These are phyloP conservation scores for Pilaira anomala DNA, from an alignment of 192 early-diverging fungal species.

Conservation along the genomic window DNA sequence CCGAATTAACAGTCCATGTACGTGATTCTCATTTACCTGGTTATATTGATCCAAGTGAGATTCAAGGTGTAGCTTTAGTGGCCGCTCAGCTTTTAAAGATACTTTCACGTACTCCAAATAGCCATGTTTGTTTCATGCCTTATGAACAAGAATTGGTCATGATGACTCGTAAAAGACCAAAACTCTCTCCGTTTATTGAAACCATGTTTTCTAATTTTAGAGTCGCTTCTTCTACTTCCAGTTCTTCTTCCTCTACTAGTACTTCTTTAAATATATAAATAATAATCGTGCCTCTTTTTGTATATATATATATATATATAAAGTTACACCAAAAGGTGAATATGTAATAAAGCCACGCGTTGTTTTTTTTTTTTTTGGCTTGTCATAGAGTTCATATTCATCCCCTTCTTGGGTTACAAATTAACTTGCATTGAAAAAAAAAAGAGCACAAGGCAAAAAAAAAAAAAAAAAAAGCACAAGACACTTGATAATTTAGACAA, in stretches of 20 bases:
- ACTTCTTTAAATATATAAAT: background rate
- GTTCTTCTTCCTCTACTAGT: background rate
- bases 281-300: too few species aligned
- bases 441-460: too few species aligned
- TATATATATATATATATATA: too few species aligned
- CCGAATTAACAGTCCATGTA: slow-evolving; percentile 2
- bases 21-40: background rate
- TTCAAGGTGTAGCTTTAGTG: slow-evolving; percentile 22
- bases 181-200: slow-evolving; percentile 15
- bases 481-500: too few species aligned
- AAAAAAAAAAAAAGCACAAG: too few species aligned
- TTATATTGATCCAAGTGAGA: slow-evolving; percentile 8
- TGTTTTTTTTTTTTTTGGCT: too few species aligned
- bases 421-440: too few species aligned
- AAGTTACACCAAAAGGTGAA: too few species aligned
- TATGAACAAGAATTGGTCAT: slow-evolving; percentile 24
- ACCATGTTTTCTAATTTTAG: slow-evolving; percentile 25
- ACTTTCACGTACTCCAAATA: slow-evolving; percentile 18
- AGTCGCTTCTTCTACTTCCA: background rate
- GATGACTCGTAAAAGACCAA: slow-evolving; percentile 18
- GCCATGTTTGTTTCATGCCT: slow-evolving; percentile 21
- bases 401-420: too few species aligned
- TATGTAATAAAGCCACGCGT: too few species aligned
- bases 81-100: slow-evolving; percentile 18
- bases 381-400: too few species aligned